Base-by-base conservation (phyloP, 108 stramenopile genomes). In the Bacterosira constricta region DNA sequence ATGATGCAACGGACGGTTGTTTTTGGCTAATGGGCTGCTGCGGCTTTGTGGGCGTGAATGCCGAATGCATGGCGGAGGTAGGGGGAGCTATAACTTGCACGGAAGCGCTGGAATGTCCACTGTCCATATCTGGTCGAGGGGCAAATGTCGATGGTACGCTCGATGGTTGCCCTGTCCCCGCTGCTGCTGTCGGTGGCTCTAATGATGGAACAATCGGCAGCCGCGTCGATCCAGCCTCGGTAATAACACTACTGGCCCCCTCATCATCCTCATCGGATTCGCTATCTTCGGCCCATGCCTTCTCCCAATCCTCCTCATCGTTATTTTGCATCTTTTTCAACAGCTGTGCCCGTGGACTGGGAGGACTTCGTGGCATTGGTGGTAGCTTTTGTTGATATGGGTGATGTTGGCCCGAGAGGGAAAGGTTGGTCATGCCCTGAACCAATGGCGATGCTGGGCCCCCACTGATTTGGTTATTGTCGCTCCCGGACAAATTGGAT, bases 271-370 rank as follows among this genome's bases (percentile, higher is more conserved):
- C 79, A 37, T 71, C 79, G 0, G 66, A 67, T 38, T 75, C 79
- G 20, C 54, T 49, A 42, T 80, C 79, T 37, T 80, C 79, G 7
- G 58, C 79, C 79, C 79, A 80, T 13, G 79, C 79, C 38, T 75
- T 76, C 39, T 75, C 74, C 79, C 79, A 80, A 63, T 80, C 79
- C 23, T 80, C 68, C 50, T 80, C 79, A 31, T 80, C 79, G 35
- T 75, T 69, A 38, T 73, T 56, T 53, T 73, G 55, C 71, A 66
- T 73, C 35, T 67, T 39, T 31, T 42, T 35, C 12, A 67, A 36
- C 21, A 30, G 13, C n/a, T 67, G 20, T 36, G 64, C 71, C 26
- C 71, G 34, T 42, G 66, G 66, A 32, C 71, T 67, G 12, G 66
- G 41, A 30, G 69, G 69, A 4, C 1, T 38, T 66, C 20, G 58